Conservation (phyloP, 2,329 filamentous ascomycete genomes). For the Ceratocystiopsis minuta region DNA sequence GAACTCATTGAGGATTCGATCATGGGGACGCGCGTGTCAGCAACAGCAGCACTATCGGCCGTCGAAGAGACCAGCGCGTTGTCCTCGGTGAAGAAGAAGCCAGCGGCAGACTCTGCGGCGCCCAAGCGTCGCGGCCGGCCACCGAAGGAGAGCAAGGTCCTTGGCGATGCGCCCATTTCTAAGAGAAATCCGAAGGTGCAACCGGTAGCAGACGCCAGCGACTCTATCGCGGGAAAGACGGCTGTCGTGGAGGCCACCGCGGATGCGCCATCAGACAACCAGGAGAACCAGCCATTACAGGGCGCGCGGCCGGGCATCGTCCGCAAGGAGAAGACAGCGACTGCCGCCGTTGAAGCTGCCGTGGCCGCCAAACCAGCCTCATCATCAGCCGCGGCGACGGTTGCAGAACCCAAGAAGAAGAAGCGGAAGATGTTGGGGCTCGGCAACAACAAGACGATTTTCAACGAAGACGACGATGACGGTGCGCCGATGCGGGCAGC, state of each 20-base stretch:
- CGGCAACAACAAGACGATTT: conserved; percentile 43
- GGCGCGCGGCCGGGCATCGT: conserved; percentile 4
- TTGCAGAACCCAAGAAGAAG: conserved; percentile 36
- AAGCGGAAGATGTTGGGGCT: conserved; percentile 62
- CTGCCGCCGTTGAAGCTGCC: too few species aligned
- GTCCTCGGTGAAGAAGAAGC: neutral
- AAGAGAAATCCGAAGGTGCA: conserved; percentile 22
- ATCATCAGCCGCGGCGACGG: conserved; percentile 10
- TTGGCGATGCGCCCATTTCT: conserved; percentile 25
- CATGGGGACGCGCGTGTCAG: conserved; percentile 3
- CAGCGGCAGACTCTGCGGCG: conserved; percentile 7
- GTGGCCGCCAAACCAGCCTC: too few species aligned
- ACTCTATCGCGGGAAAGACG: conserved; percentile 13
- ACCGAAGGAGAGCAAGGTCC: conserved; percentile 25
- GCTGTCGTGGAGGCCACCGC: conserved; percentile 11
- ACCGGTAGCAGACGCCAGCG: conserved; percentile 10
- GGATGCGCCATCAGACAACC: conserved; percentile 5
- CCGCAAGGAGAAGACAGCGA: conserved; percentile 10
- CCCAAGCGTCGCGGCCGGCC: conserved; percentile 26
- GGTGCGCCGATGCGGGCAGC: conserved; percentile 1
- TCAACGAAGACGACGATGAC: conserved; percentile 49
- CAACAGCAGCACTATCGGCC: neutral
- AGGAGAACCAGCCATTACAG: conserved; percentile 18
- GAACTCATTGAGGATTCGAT: conserved; percentile 8
- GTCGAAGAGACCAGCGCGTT: neutral